A percentile compares a stretch with the other conserved stretches of the same genome.
phyloP scores from a whole-genome alignment of 2,329 filamentous ascomycete species.

The Nemania sp. region DNA sequence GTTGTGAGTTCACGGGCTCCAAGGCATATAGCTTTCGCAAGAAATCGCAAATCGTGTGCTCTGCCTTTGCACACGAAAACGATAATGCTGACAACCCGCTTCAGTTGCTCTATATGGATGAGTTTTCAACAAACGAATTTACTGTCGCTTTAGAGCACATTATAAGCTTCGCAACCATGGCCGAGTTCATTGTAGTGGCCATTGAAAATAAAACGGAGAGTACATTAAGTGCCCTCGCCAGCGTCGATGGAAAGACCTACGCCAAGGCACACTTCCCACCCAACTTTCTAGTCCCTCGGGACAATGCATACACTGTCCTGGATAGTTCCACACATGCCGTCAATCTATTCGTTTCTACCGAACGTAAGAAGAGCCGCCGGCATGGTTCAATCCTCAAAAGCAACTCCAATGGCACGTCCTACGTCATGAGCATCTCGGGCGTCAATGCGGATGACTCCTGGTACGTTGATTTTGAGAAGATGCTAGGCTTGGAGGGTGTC shows the following conservation, averaged over 20 bases:
- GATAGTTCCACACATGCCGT: slow-evolving; percentile 94
- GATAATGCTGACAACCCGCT: slow-evolving; percentile 64
- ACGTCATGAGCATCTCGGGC: slow-evolving; percentile 78
- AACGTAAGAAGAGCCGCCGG: slow-evolving; percentile 64
- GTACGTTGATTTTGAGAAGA: slow-evolving; percentile 96
- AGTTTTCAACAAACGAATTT: slow-evolving; percentile 73
- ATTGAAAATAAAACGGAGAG: slow-evolving; percentile 70
- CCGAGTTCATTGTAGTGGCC: slow-evolving; percentile 92
- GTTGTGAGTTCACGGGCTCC: slow-evolving; percentile 84
- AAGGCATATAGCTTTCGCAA: slow-evolving; percentile 58
- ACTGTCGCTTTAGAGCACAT: slow-evolving; percentile 70
- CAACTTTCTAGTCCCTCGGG: slow-evolving; percentile 78
- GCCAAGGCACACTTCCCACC: slow-evolving; percentile 83
- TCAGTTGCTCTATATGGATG: slow-evolving; percentile 75
- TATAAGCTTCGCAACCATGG: slow-evolving; percentile 89
- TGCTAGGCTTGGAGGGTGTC: slow-evolving; percentile 89
- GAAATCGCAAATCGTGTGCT: slow-evolving; percentile 63
- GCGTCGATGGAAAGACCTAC: slow-evolving; percentile 81
- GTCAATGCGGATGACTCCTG: slow-evolving; percentile 80
- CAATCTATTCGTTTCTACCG: slow-evolving; percentile 89
- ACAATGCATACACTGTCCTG: slow-evolving; percentile 87
- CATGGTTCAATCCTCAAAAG: slow-evolving; percentile 94
- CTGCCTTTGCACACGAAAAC: slow-evolving; percentile 66
- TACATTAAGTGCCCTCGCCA: slow-evolving; percentile 77
- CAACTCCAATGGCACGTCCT: slow-evolving; percentile 97